Conservation (phyloP, 345 rosid species). For the Linum tenue region DNA sequence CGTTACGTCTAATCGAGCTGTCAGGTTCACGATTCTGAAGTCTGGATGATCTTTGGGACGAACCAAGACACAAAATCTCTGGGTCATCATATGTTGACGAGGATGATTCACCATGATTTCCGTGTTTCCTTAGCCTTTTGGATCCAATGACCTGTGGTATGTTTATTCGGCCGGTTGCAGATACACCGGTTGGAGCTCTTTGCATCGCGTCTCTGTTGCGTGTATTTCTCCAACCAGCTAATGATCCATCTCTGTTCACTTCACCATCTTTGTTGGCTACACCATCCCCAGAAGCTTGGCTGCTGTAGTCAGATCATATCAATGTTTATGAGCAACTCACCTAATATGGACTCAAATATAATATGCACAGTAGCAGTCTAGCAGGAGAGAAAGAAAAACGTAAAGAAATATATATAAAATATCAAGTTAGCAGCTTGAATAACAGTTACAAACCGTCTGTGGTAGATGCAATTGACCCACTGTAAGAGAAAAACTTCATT, state of each 20-base stretch:
- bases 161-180: neutral
- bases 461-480: neutral
- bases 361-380: neutral
- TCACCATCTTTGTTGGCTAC: constrained; percentile 20
- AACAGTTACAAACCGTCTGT: neutral
- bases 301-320: constrained; percentile 9
- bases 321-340: neutral
- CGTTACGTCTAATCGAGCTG: constrained; percentile 37
- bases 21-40: constrained; percentile 21
- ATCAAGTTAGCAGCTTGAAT: constrained; percentile 1
- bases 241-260: constrained; percentile 19
- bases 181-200: constrained; percentile 2
- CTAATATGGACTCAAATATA: constrained; percentile 8
- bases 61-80: constrained; percentile 38
- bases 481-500: neutral
- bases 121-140: constrained; percentile 17
- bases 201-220: constrained; percentile 12
- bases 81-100: constrained; percentile 30
- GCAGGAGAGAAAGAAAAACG: neutral
- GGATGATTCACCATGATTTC: constrained; percentile 33
- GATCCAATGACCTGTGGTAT: neutral
- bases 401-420: constrained; percentile 4
- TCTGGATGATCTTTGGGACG: constrained; percentile 48
- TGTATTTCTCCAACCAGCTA: constrained; percentile 60
- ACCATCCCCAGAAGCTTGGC: constrained; percentile 17